These are phyloP conservation scores for Herpomyces periplanetae DNA, from an alignment of 2,329 filamentous ascomycete genomes.

Conservation along the genomic window DNA sequence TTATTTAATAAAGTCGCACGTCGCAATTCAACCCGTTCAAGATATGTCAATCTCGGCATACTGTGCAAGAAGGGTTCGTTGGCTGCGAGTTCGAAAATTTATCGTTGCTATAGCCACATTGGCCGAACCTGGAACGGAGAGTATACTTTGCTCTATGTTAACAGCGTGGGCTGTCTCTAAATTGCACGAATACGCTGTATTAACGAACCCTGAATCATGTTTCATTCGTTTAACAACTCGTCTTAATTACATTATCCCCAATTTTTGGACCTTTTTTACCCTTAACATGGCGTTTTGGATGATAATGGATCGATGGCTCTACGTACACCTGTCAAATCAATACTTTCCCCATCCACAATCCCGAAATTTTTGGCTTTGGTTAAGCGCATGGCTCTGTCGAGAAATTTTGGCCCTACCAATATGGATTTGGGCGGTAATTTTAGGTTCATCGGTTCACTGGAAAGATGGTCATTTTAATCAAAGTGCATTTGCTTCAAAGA, in stretches of 20 bases:
- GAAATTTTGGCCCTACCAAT: conserved; percentile 52
- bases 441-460: conserved; percentile 64
- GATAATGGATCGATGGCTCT: conserved; percentile 28
- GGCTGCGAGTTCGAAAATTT: conserved; percentile 75
- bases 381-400: conserved; percentile 43
- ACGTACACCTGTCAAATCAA: conserved; percentile 15
- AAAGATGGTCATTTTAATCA: too few species aligned
- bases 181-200: too few species aligned
- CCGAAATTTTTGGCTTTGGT: conserved; percentile 27
- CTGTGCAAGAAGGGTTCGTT: conserved; percentile 38
- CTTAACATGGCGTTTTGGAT: conserved; percentile 28
- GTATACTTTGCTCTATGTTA: conserved; percentile 41
- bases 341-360: conserved; percentile 9
- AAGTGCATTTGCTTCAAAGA: too few species aligned
- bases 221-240: conserved; percentile 18
- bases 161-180: conserved; percentile 34
- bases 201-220: too few species aligned
- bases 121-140: conserved; percentile 70
- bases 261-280: conserved; percentile 24
- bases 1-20: conserved; percentile 39
- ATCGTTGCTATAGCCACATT: conserved; percentile 60
- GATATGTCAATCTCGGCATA: conserved; percentile 41
- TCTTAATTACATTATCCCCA: conserved; percentile 16
- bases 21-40: conserved; percentile 60
- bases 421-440: conserved; percentile 57